Evolutionary conservation across 345 rosid genomes (phyloP).

Genomic region (Nasturtium officinale): DNA sequence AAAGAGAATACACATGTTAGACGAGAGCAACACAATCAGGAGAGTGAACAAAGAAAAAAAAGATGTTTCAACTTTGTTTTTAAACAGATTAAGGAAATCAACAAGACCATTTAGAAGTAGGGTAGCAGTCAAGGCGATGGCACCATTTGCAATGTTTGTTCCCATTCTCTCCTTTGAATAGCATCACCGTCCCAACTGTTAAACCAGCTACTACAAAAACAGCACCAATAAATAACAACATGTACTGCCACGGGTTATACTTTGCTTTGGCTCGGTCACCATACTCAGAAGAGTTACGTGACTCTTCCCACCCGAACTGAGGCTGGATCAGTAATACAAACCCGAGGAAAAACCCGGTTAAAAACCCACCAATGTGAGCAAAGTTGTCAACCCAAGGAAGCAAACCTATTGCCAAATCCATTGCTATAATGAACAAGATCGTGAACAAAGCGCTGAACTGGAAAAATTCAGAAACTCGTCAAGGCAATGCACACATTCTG

Average conservation of each 20-base stretch:
- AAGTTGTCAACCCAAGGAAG: slow-evolving; percentile 97
- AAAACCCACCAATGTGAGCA: slow-evolving; percentile 87
- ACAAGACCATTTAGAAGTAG: slow-evolving; percentile 80
- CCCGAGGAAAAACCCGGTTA: slow-evolving; percentile 70
- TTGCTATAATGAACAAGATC: slow-evolving; percentile 59
- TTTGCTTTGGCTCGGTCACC: slow-evolving; percentile 56
- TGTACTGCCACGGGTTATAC: slow-evolving; percentile 75
- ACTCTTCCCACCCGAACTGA: slow-evolving; percentile 74
- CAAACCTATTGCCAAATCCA: slow-evolving; percentile 74
- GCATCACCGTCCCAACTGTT: slow-evolving; percentile 64
- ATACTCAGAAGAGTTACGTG: slow-evolving; percentile 48
- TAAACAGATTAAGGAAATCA: slow-evolving; percentile 5
- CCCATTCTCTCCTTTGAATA: slow-evolving; percentile 77
- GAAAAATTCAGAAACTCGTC: slow-evolving; percentile 9
- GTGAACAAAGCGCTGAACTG: slow-evolving; percentile 67
- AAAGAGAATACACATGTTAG: background rate
- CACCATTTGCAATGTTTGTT: slow-evolving; percentile 92
- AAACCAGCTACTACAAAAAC: slow-evolving; percentile 58
- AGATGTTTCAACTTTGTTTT: background rate
- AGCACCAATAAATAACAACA: slow-evolving; percentile 47
- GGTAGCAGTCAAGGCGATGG: slow-evolving; percentile 80
- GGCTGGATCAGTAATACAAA: slow-evolving; percentile 68
- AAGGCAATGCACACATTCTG: background rate
- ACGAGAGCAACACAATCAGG: slow-evolving; percentile 7
- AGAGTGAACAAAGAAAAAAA: background rate